Conservation (phyloP, 2,329 filamentous ascomycete genomes). For the Moelleriella libera region DNA sequence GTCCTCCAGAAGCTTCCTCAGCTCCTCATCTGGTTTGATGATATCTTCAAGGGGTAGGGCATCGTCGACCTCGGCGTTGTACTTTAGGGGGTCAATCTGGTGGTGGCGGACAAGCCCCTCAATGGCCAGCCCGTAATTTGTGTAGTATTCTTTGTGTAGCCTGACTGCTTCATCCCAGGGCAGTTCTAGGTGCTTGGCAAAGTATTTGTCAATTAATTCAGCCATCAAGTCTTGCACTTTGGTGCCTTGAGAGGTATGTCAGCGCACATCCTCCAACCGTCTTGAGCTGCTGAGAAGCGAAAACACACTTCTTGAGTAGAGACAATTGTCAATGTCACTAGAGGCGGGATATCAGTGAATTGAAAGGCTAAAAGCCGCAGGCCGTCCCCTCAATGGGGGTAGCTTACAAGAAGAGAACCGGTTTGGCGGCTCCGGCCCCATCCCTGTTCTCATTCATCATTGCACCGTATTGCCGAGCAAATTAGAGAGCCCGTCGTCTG, state of each 20-base stretch:
- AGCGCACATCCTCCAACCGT: neutral
- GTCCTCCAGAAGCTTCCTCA: constrained; percentile 64
- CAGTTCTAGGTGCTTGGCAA: constrained; percentile 57
- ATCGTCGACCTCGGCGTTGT: constrained; percentile 90
- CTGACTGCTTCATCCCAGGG: constrained; percentile 64
- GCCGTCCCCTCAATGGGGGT: neutral
- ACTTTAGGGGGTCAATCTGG: constrained; percentile 87
- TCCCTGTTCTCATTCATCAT: constrained; percentile 18
- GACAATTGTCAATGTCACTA: constrained; percentile 97
- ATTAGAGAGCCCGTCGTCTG: no score
- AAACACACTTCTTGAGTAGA: constrained; percentile 70
- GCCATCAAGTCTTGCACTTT: constrained; percentile 85
- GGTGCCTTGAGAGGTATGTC: constrained; percentile 32
- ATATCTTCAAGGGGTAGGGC: constrained; percentile 77
- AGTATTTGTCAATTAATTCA: constrained; percentile 57
- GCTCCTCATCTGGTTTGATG: constrained; percentile 61
- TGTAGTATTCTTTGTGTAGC: constrained; percentile 86
- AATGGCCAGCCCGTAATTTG: constrained; percentile 91
- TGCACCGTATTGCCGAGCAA: neutral
- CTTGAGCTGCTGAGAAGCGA: neutral
- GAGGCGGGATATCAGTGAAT: constrained; percentile 11
- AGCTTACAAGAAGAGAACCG: constrained; percentile 29
- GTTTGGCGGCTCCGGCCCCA: constrained; percentile 17
- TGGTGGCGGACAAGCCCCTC: constrained; percentile 89
- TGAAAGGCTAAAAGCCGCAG: neutral